Conservation (phyloP, 768 basidiomycete species). For the Termitomyces sp. region DNA sequence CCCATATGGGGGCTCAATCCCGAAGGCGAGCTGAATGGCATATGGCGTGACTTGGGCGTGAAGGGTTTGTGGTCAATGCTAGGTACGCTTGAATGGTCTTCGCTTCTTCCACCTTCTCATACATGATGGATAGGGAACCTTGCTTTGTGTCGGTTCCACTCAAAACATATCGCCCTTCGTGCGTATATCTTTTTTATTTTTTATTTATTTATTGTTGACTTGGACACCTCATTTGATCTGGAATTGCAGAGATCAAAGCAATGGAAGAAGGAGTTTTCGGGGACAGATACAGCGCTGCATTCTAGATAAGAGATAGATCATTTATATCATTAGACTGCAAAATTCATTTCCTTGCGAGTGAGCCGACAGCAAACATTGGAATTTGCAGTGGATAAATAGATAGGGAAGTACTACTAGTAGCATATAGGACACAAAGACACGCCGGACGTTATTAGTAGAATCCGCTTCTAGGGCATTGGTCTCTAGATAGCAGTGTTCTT, state of each 20-base stretch:
- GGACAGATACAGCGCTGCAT: conserved; percentile 9
- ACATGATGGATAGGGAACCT: conserved; percentile 36
- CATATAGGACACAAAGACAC: background rate
- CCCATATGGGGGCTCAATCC: conserved; percentile 57
- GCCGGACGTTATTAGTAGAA: background rate
- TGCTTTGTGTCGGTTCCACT: conserved; percentile 52
- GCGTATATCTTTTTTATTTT: conserved; percentile 24
- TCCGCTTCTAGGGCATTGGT: background rate
- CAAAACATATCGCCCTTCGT: conserved; percentile 61
- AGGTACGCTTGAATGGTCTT: conserved; percentile 27
- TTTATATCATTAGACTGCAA: background rate
- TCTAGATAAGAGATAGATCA: background rate
- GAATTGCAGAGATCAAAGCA: conserved; percentile 13
- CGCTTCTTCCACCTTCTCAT: background rate
- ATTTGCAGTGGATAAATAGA: background rate
- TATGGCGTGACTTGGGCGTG: conserved; percentile 43
- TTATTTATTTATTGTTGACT: no score
- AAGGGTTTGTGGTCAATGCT: conserved; percentile 54
- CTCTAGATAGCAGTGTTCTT: background rate
- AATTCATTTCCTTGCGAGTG: background rate
- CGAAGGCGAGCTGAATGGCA: conserved; percentile 54
- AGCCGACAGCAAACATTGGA: background rate
- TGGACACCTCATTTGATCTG: background rate
- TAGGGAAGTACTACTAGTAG: background rate
- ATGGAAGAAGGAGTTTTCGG: conserved; percentile 16